phyloP scores from a whole-genome alignment of 345 rosid species.

The Boechera stricta region DNA sequence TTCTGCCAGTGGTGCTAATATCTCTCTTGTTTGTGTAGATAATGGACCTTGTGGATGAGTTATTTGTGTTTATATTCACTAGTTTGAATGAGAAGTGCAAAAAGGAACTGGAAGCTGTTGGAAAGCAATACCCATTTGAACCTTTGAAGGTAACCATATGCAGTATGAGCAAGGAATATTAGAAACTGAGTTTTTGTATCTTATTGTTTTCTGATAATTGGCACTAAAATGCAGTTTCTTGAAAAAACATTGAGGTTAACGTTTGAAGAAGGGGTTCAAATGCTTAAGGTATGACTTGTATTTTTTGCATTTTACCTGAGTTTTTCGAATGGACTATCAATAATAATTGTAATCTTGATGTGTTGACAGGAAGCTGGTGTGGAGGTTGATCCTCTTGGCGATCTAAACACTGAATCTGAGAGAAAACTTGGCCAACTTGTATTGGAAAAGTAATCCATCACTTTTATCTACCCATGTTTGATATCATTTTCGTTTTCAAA shows the following conservation, averaged over 20 bases:
- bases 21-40: slow-evolving; percentile 51
- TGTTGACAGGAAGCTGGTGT: slow-evolving; percentile 79
- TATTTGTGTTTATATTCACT: slow-evolving; percentile 77
- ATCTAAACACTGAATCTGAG: slow-evolving; percentile 85
- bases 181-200: slow-evolving; percentile 13
- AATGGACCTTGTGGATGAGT: slow-evolving; percentile 76
- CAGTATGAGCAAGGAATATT: not conserved
- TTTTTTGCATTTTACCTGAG: slow-evolving; percentile 9
- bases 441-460: slow-evolving; percentile 62
- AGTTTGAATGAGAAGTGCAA: slow-evolving; percentile 63
- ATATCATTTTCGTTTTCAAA: no score
- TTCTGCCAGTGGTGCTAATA: slow-evolving; percentile 1
- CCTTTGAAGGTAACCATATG: slow-evolving; percentile 70
- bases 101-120: slow-evolving; percentile 79
- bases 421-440: slow-evolving; percentile 92
- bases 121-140: slow-evolving; percentile 76
- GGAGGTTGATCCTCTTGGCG: slow-evolving; percentile 89
- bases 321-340: not conserved
- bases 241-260: slow-evolving; percentile 68
- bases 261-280: slow-evolving; percentile 87
- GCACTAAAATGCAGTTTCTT: slow-evolving; percentile 62
- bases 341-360: not conserved
- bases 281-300: slow-evolving; percentile 70
- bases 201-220: slow-evolving; percentile 25
- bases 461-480: not conserved